These are phyloP conservation scores for Trichoderma lentiforme DNA, from an alignment of 2,329 filamentous ascomycete genomes.

Conservation along the genomic window DNA sequence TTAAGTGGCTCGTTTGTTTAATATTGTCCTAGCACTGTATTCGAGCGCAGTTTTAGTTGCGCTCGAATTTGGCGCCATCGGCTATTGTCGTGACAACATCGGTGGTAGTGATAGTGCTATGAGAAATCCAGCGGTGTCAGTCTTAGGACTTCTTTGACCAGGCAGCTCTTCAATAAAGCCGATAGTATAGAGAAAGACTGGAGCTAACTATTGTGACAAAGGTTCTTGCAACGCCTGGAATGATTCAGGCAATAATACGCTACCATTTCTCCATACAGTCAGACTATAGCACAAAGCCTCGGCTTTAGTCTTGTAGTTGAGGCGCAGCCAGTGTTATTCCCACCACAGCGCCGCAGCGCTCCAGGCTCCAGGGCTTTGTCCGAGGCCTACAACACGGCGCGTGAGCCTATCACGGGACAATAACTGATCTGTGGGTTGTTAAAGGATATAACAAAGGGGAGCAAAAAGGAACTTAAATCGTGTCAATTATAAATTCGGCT, in stretches of 20 bases:
- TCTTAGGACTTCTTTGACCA: background rate
- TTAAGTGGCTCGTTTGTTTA: background rate
- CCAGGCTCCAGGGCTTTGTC: constrained; percentile 10
- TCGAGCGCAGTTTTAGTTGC: background rate
- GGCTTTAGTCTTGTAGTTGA: background rate
- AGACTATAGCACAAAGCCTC: background rate
- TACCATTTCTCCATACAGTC: background rate
- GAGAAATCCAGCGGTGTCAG: background rate
- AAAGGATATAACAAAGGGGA: background rate
- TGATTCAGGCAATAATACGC: background rate
- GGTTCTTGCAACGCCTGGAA: background rate
- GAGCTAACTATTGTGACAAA: background rate
- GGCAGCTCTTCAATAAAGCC: background rate
- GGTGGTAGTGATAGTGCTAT: background rate
- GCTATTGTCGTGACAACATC: background rate
- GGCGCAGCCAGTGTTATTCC: background rate
- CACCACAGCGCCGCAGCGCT: background rate
- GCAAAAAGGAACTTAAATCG: background rate
- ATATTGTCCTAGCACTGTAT: background rate
- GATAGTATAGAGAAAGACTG: background rate
- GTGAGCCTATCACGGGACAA: background rate
- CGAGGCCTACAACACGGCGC: background rate
- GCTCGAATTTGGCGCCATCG: background rate
- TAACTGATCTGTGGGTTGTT: background rate
- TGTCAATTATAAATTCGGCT: background rate